Percentiles rank a stretch among this genome's conserved stretches.
phyloP scores from a whole-genome alignment of 805 yeast species.

The Candida saitoana region DNA sequence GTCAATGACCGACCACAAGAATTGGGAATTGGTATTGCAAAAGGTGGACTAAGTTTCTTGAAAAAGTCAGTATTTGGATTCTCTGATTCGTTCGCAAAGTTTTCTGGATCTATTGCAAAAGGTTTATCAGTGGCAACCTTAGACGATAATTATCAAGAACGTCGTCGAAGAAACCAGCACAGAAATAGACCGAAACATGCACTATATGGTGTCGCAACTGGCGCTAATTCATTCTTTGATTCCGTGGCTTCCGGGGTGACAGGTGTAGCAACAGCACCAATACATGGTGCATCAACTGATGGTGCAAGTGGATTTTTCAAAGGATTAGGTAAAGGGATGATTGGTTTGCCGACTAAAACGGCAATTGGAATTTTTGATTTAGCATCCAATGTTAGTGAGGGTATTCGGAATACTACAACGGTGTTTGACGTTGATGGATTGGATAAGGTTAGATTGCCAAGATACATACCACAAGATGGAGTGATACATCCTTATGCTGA shows the following conservation, averaged over 20 bases:
- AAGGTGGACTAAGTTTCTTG: constrained; percentile 90
- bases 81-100: constrained; percentile 87
- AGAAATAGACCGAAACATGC: constrained; percentile 84
- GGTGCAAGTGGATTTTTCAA: constrained; percentile 91
- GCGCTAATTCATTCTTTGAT: constrained; percentile 85
- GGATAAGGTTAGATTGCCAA: constrained; percentile 76
- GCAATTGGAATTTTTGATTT: constrained; percentile 93
- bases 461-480: constrained; percentile 67
- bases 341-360: constrained; percentile 94
- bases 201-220: constrained; percentile 74
- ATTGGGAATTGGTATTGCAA: constrained; percentile 89
- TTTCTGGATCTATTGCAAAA: constrained; percentile 92
- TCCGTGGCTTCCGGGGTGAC: constrained; percentile 83
- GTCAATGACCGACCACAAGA: constrained; percentile 96
- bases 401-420: constrained; percentile 88
- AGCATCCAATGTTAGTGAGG: constrained; percentile 90
- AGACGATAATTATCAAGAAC: constrained; percentile 79
- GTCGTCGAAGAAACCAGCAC: constrained; percentile 68
- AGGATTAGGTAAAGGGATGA: constrained; percentile 91
- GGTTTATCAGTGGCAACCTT: constrained; percentile 88
- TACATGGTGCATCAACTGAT: constrained; percentile 80
- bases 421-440: constrained; percentile 77
- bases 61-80: constrained; percentile 94
- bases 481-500: constrained; percentile 71
- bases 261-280: constrained; percentile 88